Evolutionary conservation across 2,329 filamentous ascomycete species (phyloP).

Genomic region (Aaosphaeria arxii): DNA sequence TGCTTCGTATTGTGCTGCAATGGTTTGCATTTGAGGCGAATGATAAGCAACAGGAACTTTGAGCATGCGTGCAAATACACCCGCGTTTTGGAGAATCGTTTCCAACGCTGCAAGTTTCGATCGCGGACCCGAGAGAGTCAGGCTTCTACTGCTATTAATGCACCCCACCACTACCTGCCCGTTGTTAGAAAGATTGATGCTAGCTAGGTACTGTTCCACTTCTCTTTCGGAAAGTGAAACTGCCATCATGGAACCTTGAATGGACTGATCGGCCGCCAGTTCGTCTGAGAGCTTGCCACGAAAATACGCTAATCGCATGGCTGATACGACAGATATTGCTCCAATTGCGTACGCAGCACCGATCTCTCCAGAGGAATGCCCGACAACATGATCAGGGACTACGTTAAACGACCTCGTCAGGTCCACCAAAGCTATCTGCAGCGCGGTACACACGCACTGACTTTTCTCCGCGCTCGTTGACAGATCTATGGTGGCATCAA

Average conservation of each 20-base stretch:
- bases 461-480: slow-evolving; percentile 4
- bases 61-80: slow-evolving; percentile 35
- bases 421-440: slow-evolving; percentile 16
- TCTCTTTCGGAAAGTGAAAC: neutral
- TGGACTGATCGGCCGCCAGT: neutral
- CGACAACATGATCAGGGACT: slow-evolving; percentile 7
- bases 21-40: slow-evolving; percentile 37
- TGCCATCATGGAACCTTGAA: slow-evolving; percentile 1
- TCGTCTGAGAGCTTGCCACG: neutral
- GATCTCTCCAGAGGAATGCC: slow-evolving; percentile 20
- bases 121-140: slow-evolving; percentile 44
- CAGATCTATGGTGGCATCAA: neutral
- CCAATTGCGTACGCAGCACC: slow-evolving; percentile 12
- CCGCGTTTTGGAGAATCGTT: slow-evolving; percentile 1
- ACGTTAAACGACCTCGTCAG: slow-evolving; percentile 8
- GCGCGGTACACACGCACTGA: slow-evolving; percentile 12
- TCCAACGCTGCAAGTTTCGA: slow-evolving; percentile 17
- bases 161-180: slow-evolving; percentile 5
- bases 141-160: slow-evolving; percentile 35
- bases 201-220: neutral
- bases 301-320: neutral
- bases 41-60: slow-evolving; percentile 43
- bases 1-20: slow-evolving; percentile 14
- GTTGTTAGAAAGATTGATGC: neutral
- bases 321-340: neutral